phyloP scores from a whole-genome alignment of 495 filamentous ascomycete species.

The Aspergillus nidulans region DNA sequence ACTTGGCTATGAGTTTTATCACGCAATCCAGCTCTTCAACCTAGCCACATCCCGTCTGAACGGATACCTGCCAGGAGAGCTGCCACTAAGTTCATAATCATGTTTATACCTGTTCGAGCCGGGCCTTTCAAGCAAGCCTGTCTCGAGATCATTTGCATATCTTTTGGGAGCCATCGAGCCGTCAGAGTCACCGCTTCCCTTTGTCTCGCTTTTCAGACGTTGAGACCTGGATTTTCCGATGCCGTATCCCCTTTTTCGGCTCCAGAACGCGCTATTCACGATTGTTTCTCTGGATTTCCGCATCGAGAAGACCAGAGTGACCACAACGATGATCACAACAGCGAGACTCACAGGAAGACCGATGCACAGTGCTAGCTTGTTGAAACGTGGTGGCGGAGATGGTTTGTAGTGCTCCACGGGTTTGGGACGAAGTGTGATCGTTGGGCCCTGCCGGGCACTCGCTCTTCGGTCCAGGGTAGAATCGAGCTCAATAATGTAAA shows the following conservation, averaged over 20 bases:
- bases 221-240: slow-evolving; percentile 18
- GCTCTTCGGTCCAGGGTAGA: slow-evolving; percentile 20
- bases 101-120: slow-evolving; percentile 6
- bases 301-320: slow-evolving; percentile 24
- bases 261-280: slow-evolving; percentile 11
- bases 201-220: slow-evolving; percentile 4
- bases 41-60: slow-evolving; percentile 15
- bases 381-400: slow-evolving; percentile 21
- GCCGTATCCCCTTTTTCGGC: slow-evolving; percentile 17
- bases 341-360: slow-evolving; percentile 23
- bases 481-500: slow-evolving; percentile 29
- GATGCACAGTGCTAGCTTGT: slow-evolving; percentile 21
- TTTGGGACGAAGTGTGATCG: slow-evolving; percentile 19
- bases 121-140: slow-evolving; percentile 8
- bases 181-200: slow-evolving; percentile 2
- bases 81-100: slow-evolving; percentile 10
- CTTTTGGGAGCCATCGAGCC: slow-evolving; percentile 1
- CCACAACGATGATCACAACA: slow-evolving; percentile 19
- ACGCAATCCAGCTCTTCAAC: slow-evolving; percentile 18
- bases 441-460: slow-evolving; percentile 24
- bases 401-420: slow-evolving; percentile 25
- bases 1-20: slow-evolving; percentile 1
- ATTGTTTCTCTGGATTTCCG: slow-evolving; percentile 19
- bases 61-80: slow-evolving; percentile 9
- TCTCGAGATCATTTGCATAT: slow-evolving; percentile 15